Conservation (phyloP, 2,329 filamentous ascomycete species). For the Verticillium klebahnii region DNA sequence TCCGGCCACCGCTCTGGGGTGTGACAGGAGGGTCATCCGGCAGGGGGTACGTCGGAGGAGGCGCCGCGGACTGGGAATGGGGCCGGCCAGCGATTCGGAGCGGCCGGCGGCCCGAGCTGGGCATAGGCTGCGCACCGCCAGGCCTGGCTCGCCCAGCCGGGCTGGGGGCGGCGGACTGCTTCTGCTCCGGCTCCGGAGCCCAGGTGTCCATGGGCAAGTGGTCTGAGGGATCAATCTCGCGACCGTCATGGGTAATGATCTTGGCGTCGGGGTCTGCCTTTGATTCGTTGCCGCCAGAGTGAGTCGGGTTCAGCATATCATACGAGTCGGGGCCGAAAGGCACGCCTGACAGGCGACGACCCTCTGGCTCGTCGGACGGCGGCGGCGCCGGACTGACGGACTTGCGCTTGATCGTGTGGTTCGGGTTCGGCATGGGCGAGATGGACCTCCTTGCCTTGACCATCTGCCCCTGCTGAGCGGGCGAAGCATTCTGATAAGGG, state of each 20-base stretch:
- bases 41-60: constrained; percentile 25
- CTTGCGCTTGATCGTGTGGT: constrained; percentile 61
- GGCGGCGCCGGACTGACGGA: constrained; percentile 68
- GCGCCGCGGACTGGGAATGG: constrained; percentile 37
- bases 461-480: constrained; percentile 21
- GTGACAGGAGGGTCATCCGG: constrained; percentile 24
- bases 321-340: constrained; percentile 76
- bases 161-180: constrained; percentile 20
- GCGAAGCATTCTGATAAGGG: constrained; percentile 29
- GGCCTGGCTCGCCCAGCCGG: constrained; percentile 38
- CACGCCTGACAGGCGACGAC: constrained; percentile 52
- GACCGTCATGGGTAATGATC: constrained; percentile 71
- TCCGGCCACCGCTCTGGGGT: constrained; percentile 39
- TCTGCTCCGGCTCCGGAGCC: constrained; percentile 69
- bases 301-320: constrained; percentile 62
- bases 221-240: constrained; percentile 75
- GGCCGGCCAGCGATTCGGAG: constrained; percentile 47
- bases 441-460: constrained; percentile 35
- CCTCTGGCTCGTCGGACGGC: constrained; percentile 26
- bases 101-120: constrained; percentile 44
- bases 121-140: constrained; percentile 48
- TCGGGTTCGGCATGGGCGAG: constrained; percentile 36
- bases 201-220: constrained; percentile 73
- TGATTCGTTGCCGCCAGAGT: constrained; percentile 30
- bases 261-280: constrained; percentile 53